Evolutionary conservation across 2,329 filamentous ascomycete genomes (phyloP), one percentile per base, ranked within the genome.

Genomic region (Beauveria australis): DNA sequence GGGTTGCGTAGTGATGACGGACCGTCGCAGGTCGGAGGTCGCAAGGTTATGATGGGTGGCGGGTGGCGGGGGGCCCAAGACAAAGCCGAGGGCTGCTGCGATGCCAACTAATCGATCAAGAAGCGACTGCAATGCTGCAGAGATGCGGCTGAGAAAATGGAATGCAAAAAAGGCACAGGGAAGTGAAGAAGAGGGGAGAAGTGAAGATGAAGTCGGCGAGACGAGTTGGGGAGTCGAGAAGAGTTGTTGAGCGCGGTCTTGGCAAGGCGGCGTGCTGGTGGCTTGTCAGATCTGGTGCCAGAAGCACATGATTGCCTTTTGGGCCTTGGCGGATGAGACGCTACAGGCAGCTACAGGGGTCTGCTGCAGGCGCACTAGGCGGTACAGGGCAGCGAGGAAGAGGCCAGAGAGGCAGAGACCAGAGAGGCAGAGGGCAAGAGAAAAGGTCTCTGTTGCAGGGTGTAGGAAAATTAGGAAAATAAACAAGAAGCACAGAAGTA

Each of bases 161-260:
- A 18, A 33, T 40, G 18, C 1, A 40, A 24, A 19, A 28, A 26
- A n/a, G 47, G 46, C 33, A 14, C 19, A 18, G 22, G 43, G n/a
- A 2, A 26, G 37, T 33, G n/a, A 43, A 47, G 12, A 52, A 12
- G 12, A 28, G 22, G 47, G 9, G 43, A 18, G 41, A 51, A 49
- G 14, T 41, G 37, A 43, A 49, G 28, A 5, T 16, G 53, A 55
- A 19, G 47, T 10, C n/a, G 24, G 24, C 33, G 47, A 44, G n/a
- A 52, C 22, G 14, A 44, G 37, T 49, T 30, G 43, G 37, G 47
- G 37, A 16, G 46, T 41, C 30, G 12, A 26, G 14, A 16, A 59
- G 48, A 54, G 51, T 55, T 55, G 59, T 61, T 61, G 59, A 55
- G 59, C 51, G 44, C 52, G 19, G 59, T 40, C 59, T 61, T 61